phyloP scores from a whole-genome alignment of 257 asterid species.

The Linderniella brevidens region DNA sequence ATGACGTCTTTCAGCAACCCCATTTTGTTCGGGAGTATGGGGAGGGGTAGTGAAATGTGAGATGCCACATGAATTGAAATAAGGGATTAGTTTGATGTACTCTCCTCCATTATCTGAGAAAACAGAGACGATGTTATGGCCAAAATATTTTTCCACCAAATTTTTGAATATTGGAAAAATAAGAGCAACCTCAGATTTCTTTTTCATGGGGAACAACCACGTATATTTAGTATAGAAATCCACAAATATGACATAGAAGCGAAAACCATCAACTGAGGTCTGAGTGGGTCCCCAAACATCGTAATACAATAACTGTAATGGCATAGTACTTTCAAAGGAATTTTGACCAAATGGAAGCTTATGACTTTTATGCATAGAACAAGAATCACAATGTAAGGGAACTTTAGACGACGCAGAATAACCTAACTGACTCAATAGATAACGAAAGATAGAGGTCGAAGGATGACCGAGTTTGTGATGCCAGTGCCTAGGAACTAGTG shows the following conservation, averaged over 20 bases:
- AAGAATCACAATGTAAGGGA: not conserved
- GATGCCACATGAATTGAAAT: constrained; percentile 3
- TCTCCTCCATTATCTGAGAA: not conserved
- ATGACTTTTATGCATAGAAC: not conserved
- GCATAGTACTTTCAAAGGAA: not conserved
- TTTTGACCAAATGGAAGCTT: not conserved
- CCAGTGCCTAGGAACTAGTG: no score
- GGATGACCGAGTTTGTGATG: no score
- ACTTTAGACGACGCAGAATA: no score
- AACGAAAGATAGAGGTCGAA: no score
- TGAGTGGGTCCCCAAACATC: constrained; percentile 1
- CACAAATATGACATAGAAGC: constrained; percentile 9
- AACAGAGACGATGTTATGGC: not conserved
- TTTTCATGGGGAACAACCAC: constrained; percentile 9
- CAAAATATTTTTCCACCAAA: not conserved
- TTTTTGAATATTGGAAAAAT: not conserved
- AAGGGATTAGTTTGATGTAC: not conserved
- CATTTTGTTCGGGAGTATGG: constrained; percentile 13
- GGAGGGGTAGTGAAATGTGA: constrained; percentile 8
- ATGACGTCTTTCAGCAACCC: constrained; percentile 7
- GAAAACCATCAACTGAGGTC: not conserved
- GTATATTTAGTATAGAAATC: constrained; percentile 11
- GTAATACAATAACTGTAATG: not conserved
- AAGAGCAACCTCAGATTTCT: not conserved
- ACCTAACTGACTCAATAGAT: no score